Percentiles rank a stretch among this genome's conserved stretches.
Conservation (phyloP, 371 early-diverging fungal species). For the Mortierella sp. region DNA sequence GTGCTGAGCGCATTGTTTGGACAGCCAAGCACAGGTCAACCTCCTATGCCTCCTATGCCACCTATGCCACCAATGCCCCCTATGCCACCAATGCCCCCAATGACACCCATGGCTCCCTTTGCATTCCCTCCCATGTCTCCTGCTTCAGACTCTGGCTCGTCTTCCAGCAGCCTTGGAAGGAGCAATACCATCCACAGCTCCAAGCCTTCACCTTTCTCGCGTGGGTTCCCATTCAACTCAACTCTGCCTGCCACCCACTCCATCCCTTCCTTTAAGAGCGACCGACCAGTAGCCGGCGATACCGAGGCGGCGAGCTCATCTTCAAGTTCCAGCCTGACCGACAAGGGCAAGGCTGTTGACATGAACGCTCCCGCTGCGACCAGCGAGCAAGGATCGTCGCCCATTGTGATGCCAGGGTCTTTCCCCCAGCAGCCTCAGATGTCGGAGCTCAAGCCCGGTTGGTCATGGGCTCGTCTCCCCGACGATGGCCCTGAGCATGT, state of each 20-base stretch:
- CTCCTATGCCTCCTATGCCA: constrained; percentile 5
- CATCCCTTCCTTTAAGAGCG: constrained; percentile 12
- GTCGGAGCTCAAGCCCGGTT: constrained; percentile 30
- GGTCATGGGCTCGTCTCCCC: constrained; percentile 42
- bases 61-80: constrained; percentile 30
- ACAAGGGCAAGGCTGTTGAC: constrained; percentile 19
- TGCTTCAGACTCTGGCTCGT: not conserved
- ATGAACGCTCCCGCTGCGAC: not conserved
- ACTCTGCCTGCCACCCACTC: not conserved
- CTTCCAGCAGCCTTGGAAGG: constrained; percentile 17
- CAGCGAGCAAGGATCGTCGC: constrained; percentile 5
- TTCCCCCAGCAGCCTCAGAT: constrained; percentile 27
- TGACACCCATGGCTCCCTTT: not conserved
- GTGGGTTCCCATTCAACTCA: constrained; percentile 36
- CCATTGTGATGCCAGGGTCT: constrained; percentile 40
- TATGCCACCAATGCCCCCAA: constrained; percentile 16
- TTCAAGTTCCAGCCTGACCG: not conserved
- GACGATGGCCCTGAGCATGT: constrained; percentile 46
- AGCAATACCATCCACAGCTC: constrained; percentile 34
- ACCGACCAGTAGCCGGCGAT: constrained; percentile 31
- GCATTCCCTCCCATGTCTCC: not conserved
- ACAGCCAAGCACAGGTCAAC: not conserved
- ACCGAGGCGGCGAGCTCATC: constrained; percentile 16
- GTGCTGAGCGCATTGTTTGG: not conserved
- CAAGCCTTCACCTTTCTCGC: constrained; percentile 34